These are phyloP conservation scores for Aspergillus transmontanensis DNA, from an alignment of 2,329 filamentous ascomycete species.

Conservation along the genomic window DNA sequence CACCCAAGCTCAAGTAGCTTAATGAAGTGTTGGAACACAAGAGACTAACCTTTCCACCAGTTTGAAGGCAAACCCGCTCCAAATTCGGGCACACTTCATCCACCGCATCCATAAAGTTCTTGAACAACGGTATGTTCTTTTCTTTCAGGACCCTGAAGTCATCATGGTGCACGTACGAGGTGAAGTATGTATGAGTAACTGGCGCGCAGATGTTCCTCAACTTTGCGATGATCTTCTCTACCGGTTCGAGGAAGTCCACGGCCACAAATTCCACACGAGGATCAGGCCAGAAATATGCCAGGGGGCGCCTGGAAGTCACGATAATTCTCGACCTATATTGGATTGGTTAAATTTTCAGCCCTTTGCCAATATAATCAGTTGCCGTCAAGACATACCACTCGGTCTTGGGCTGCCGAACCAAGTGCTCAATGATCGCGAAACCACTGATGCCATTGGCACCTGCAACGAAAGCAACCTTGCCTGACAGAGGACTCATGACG, in stretches of 20 bases:
- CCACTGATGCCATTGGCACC: conserved; percentile 41
- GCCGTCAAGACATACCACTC: conserved; percentile 4
- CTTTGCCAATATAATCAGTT: no score
- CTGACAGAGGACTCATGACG: background rate
- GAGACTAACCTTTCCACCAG: conserved; percentile 30
- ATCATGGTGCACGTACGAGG: conserved; percentile 37
- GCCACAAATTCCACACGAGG: conserved; percentile 35
- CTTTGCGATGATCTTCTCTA: conserved; percentile 19
- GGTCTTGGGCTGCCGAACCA: conserved; percentile 27
- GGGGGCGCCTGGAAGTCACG: conserved; percentile 29
- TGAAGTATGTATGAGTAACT: conserved; percentile 39
- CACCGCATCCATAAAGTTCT: conserved; percentile 36
- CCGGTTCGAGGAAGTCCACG: conserved; percentile 29
- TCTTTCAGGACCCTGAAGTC: conserved; percentile 29
- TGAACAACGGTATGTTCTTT: conserved; percentile 33
- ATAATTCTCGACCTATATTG: conserved; percentile 30
- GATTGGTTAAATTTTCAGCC: no score
- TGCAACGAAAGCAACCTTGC: conserved; percentile 37
- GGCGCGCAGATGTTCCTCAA: conserved; percentile 24
- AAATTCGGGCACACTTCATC: conserved; percentile 25
- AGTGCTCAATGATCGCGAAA: conserved; percentile 36
- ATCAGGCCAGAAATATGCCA: conserved; percentile 26
- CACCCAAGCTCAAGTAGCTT: fast-evolving
- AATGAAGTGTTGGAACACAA: no score
- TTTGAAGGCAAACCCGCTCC: conserved; percentile 32